Evolutionary conservation across 108 stramenopile species (phyloP), one percentile per base, ranked within the genome.

Genomic region (Pseudonitzschia multiseries): DNA sequence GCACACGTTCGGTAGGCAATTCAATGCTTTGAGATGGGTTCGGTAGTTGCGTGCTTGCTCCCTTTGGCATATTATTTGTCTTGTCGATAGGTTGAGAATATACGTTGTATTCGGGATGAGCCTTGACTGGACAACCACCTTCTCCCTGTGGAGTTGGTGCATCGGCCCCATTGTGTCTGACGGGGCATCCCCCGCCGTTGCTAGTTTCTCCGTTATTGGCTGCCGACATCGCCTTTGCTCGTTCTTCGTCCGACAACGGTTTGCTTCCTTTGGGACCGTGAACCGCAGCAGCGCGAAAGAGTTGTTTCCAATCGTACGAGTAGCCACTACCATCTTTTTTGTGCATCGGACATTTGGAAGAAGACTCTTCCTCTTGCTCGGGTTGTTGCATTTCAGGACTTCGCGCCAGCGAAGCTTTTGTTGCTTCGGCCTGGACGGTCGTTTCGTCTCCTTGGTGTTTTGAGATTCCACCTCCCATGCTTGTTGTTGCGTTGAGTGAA

Each of bases 81-180:
- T 97, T 96, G 86, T 99, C 94, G 29, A 99, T 85, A 3, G 93
- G 91, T 74, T 98, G 97, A 72, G 91, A 92, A 87, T 99, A 99
- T 20, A 99, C 99, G 79, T 99, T 97, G 90, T 96, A 99, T 53
- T 81, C 75, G 12, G 72, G 85, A 75, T 79, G 75, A 18, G 51
- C 68, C 62, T 81, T 79, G 24, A 86, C 81, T 18, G 84, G 84
- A 68, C 84, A 86, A 24, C 84, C 84, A 15, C 70, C 56, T 18
- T 33, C 31, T 1, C 31, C 43, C 5, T 31, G 29, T 13, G 66
- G 22, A 14, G 57, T 15, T 44, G 65, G 20, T 20, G 22, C 13
- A 33, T 4, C 15, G 10, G 44, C 10, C 29, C 50, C 22, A 14
- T 66, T 26, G 40, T 79, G 75, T 20, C 64, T 57, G 61, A 81